Evolutionary conservation across 1,139 yeast genomes (phyloP), one percentile per base, ranked within the genome.

Genomic region (Magnusiomyces sp.): DNA sequence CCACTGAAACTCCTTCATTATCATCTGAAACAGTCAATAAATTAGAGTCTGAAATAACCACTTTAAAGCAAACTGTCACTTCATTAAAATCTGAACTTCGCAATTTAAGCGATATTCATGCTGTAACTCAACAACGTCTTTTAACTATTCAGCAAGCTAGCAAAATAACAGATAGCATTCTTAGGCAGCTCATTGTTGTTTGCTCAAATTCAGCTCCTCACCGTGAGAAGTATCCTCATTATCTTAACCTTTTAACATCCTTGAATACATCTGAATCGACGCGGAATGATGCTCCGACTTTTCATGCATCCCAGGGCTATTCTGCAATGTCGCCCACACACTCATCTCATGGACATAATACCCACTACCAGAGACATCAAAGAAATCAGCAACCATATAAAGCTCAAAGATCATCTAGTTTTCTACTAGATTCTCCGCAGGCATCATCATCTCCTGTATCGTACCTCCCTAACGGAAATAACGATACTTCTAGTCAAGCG

Each of bases 141-240:
- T 19, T 32, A 11, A 34, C 48, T n/a, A 40, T 46, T 10, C 54
- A 49, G 37, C 47, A 32, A 39, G 48, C 45, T 2, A 43, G 29
- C 33, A 43, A 49, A 33, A 39, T 43, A n/a, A 40, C 50, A n/a
- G 47, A 49, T 45, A 48, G 46, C 13, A 49, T 49, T 10, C 41
- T 51, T 20, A 40, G 52, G 7, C 48, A 51, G 45, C 47, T 51
- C 17, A 33, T 50, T 14, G 43, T 48, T 36, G 33, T 49, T 36
- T 45, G 40, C 23, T 20, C 49, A 19, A 31, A 36, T 17, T 6
- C 23, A 14, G 23, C 20, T 2, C 33, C 14, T 16, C 29, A 40
- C 17, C 17, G 14, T 5, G 42, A 37, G 20, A 38, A 34, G 10
- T 32, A 23, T 40, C 36, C 37, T 14, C 47, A 48, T 23, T 36